A percentile compares a stretch with the other conserved stretches of the same genome.
These are phyloP conservation scores for Didymella keratinophila DNA, from an alignment of 2,329 filamentous ascomycete genomes.

Conservation along the genomic window DNA sequence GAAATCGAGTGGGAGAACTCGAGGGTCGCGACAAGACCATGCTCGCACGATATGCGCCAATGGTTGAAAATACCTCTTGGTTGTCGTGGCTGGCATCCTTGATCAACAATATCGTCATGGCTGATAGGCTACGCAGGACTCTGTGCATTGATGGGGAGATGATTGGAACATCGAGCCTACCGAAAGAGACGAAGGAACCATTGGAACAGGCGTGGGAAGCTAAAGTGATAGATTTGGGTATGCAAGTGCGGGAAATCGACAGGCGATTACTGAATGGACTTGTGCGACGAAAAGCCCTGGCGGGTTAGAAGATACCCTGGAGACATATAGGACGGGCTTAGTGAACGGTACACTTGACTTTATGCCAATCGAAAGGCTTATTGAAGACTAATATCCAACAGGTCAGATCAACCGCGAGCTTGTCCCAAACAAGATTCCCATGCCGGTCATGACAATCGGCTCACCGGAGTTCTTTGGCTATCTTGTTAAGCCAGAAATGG, in stretches of 20 bases:
- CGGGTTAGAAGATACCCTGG: conserved; percentile 45
- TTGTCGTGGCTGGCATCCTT: no score
- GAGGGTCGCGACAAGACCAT: no score
- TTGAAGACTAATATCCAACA: not conserved
- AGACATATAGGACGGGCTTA: conserved; percentile 46
- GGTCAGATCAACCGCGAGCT: conserved; percentile 39
- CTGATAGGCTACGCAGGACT: no score
- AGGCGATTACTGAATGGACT: conserved; percentile 40
- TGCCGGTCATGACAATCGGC: conserved; percentile 47
- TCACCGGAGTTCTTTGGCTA: conserved; percentile 49
- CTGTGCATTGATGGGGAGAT: no score
- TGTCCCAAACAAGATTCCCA: conserved; percentile 38
- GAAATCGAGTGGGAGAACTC: no score
- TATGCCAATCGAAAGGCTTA: not conserved
- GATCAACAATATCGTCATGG: no score
- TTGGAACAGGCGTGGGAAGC: no score
- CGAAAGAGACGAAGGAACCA: no score
- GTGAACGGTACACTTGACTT: conserved; percentile 34
- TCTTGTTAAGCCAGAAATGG: conserved; percentile 41
- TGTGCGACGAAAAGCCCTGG: conserved; percentile 43
- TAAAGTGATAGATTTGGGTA: no score
- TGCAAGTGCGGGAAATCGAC: conserved; percentile 22
- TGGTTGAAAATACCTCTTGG: no score
- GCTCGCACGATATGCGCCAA: no score
- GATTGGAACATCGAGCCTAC: no score